Base-by-base conservation (phyloP, 2,329 filamentous ascomycete genomes). In the Seiridium cupressi region DNA sequence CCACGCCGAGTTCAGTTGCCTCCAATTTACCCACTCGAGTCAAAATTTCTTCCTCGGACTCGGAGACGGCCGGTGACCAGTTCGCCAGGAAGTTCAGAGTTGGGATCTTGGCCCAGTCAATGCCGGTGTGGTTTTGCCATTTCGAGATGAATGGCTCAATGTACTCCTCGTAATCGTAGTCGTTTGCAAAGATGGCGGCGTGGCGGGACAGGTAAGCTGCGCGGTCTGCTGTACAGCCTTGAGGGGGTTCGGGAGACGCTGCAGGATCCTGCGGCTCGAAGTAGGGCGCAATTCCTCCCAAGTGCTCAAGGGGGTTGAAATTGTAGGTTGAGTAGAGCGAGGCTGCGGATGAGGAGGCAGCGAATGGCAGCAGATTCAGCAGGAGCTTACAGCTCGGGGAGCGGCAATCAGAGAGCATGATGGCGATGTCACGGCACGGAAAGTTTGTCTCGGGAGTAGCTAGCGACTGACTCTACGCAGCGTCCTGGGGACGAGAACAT, bases 21-120 rank as follows among this genome's bases (percentile, higher is more conserved):
- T 89, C 84, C 4, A 88, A 75, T 62, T 79, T 78, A n/a, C 87
- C 86, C 18, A 86, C 80, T 13, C 83, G 78, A 10, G 86, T 89
- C 51, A 89, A 69, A n/a, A 86, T 76, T 65, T 86, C 84, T 26
- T 80, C 72, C 65, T 87, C 84, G 11, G 83, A 76, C 3, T 80
- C 79, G 6, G 84, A 80, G 48, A 88, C 76, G 4, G 87, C 87
- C 1, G 83, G 75, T 13, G 76, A 72, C 86, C 86, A 89, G 38
- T 73, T 75, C 1, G 75, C 70, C 32, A 89, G 73, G 67, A 89
- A 89, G 59, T 76, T 79, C 11, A 89, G 72, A 10, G 78, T 73
- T 0, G 83, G 82, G 0, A 86, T 78, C 60, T 77, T 79, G 62
- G 76, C 75, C 86, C 86, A 89, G 63, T 87, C 78, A 48, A 82